A percentile compares a stretch with the other conserved stretches of the same genome.
Conservation (phyloP, 495 filamentous ascomycete species). For the Chaetomidium leptoderma region DNA sequence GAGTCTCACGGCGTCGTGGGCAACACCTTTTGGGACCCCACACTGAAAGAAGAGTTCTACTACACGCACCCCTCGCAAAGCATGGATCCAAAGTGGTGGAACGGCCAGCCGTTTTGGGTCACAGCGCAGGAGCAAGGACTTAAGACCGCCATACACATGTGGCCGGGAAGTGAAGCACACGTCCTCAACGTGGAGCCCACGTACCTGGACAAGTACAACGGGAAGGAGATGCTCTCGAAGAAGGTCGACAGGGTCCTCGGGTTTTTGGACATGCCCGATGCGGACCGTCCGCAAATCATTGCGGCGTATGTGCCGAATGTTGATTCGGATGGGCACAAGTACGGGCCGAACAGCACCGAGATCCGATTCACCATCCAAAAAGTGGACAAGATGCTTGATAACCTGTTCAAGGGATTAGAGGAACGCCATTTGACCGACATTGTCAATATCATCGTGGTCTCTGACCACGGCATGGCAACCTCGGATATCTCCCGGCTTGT, state of each 20-base stretch:
- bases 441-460: slow-evolving; percentile 96
- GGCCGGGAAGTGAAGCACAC: slow-evolving; percentile 90
- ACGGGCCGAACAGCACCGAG: slow-evolving; percentile 91
- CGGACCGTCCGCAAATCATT: slow-evolving; percentile 79
- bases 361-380: slow-evolving; percentile 66
- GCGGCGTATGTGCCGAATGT: slow-evolving; percentile 93
- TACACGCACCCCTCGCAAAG: slow-evolving; percentile 72
- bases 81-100: slow-evolving; percentile 88
- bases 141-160: slow-evolving; percentile 88
- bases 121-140: slow-evolving; percentile 79
- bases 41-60: slow-evolving; percentile 71
- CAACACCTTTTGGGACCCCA: slow-evolving; percentile 89
- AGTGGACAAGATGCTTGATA: slow-evolving; percentile 75
- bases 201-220: slow-evolving; percentile 80
- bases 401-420: slow-evolving; percentile 70
- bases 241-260: slow-evolving; percentile 77
- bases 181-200: slow-evolving; percentile 62
- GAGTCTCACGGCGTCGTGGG: slow-evolving; percentile 91
- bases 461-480: slow-evolving; percentile 96
- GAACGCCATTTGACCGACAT: slow-evolving; percentile 78
- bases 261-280: slow-evolving; percentile 75
- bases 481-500: slow-evolving; percentile 77
- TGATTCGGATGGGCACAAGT: slow-evolving; percentile 78
- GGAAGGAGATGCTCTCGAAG: slow-evolving; percentile 61
- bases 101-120: slow-evolving; percentile 86